Evolutionary conservation across 768 basidiomycete genomes (phyloP).

Genomic region (Sporobolomyces pararoseus): DNA sequence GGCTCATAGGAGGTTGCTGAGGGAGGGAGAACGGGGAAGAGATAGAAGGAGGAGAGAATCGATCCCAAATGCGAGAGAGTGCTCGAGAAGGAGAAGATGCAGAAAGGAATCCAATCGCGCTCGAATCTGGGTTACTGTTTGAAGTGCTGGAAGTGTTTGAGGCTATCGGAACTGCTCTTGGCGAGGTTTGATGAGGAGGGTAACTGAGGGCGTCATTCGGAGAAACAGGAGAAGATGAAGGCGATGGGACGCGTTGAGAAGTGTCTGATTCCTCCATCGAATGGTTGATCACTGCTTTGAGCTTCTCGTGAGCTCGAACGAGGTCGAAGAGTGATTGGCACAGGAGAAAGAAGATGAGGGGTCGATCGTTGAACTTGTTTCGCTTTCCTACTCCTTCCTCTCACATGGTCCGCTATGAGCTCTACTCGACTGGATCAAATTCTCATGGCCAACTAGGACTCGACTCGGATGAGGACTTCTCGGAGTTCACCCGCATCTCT

Average conservation of each 20-base stretch:
- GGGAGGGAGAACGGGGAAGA: slow-evolving; percentile 19
- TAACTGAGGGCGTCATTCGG: neutral
- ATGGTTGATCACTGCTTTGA: neutral
- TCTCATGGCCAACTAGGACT: slow-evolving; percentile 42
- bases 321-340: neutral
- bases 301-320: neutral
- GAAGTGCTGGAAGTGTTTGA: neutral
- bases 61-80: slow-evolving; percentile 32
- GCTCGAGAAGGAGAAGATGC: slow-evolving; percentile 26
- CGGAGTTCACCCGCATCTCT: slow-evolving; percentile 5
- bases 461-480: slow-evolving; percentile 19
- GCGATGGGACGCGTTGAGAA: neutral
- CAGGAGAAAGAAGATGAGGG: neutral
- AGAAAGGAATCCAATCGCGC: slow-evolving; percentile 3
- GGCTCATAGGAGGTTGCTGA: neutral
- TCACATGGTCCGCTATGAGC: neutral
- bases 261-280: neutral
- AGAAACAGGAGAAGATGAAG: neutral
- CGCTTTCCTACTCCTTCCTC: neutral
- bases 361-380: neutral
- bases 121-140: neutral
- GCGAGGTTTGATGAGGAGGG: neutral
- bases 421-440: slow-evolving; percentile 40
- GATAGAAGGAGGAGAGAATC: slow-evolving; percentile 27
- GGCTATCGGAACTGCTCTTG: neutral